A percentile compares a stretch with the other conserved stretches of the same genome.
phyloP scores from a whole-genome alignment of 177 flowering plant species.

The Tripterygium wilfordii region DNA sequence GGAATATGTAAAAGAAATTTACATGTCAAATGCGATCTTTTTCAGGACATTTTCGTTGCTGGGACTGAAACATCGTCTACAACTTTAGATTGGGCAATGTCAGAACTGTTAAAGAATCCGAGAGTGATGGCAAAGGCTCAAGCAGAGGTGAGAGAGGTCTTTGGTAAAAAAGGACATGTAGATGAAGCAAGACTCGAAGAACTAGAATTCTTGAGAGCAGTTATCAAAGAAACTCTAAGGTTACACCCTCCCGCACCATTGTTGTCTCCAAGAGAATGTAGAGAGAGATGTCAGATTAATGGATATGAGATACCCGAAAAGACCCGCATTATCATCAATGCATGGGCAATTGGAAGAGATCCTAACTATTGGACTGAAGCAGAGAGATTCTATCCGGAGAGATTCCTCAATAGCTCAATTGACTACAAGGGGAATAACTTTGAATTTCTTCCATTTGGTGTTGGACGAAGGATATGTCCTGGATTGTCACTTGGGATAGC shows the following conservation, averaged over 20 bases:
- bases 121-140: conserved; percentile 36
- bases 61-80: conserved; percentile 41
- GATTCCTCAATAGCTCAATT: conserved; percentile 18
- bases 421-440: conserved; percentile 24
- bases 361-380: conserved; percentile 32
- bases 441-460: conserved; percentile 10
- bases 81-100: conserved; percentile 36
- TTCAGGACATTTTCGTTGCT: conserved; percentile 18
- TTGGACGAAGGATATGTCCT: conserved; percentile 13
- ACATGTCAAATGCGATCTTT: too few species aligned
- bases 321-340: conserved; percentile 29
- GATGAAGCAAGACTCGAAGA: conserved; percentile 19
- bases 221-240: conserved; percentile 38
- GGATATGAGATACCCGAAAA: conserved; percentile 39
- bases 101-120: conserved; percentile 35
- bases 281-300: conserved; percentile 24
- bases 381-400: conserved; percentile 37
- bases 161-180: conserved; percentile 7
- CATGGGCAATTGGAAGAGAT: conserved; percentile 43
- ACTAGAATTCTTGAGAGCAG: conserved; percentile 24
- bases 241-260: conserved; percentile 36
- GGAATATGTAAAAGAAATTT: too few species aligned
- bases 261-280: conserved; percentile 33
- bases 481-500: conserved; percentile 3
- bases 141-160: conserved; percentile 30